These are phyloP conservation scores for Colletotrichum eleusines DNA, from an alignment of 2,329 filamentous ascomycete genomes.

Conservation along the genomic window DNA sequence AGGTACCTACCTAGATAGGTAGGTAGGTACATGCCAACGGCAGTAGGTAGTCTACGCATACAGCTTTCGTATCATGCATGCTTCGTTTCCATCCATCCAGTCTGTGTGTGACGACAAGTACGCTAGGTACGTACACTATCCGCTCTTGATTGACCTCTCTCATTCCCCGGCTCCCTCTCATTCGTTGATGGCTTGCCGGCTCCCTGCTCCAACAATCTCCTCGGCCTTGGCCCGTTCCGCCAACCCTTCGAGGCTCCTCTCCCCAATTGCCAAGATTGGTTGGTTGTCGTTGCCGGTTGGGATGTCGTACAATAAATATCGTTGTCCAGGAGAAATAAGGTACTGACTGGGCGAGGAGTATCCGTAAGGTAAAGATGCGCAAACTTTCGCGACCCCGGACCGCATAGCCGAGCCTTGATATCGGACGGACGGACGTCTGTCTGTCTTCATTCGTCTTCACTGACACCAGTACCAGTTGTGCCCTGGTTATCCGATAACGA, in stretches of 20 bases:
- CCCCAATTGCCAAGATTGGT: constrained; percentile 6
- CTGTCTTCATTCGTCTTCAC: constrained; percentile 21
- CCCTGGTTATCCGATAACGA: constrained; percentile 13
- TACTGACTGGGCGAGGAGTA: background rate
- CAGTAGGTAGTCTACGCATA: background rate
- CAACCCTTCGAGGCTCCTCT: constrained; percentile 20
- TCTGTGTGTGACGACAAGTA: constrained; percentile 36
- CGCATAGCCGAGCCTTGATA: constrained; percentile 16
- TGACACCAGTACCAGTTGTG: constrained; percentile 10
- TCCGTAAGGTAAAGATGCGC: background rate
- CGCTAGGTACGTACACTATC: constrained; percentile 33
- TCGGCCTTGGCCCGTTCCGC: constrained; percentile 17
- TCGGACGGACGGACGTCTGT: background rate
- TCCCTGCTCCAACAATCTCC: constrained; percentile 28
- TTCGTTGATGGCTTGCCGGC: constrained; percentile 13
- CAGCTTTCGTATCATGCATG: constrained; percentile 15
- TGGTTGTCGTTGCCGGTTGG: background rate
- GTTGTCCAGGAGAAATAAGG: background rate
- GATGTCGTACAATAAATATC: background rate
- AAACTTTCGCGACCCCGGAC: constrained; percentile 9
- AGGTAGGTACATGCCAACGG: too few species aligned
- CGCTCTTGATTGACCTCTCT: constrained; percentile 10
- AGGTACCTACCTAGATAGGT: too few species aligned
- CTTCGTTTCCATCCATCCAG: constrained; percentile 24
- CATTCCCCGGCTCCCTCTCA: constrained; percentile 25